A percentile compares a stretch with the other conserved stretches of the same genome.
Conservation (phyloP, 345 rosid genomes). For the Salix dunnii region DNA sequence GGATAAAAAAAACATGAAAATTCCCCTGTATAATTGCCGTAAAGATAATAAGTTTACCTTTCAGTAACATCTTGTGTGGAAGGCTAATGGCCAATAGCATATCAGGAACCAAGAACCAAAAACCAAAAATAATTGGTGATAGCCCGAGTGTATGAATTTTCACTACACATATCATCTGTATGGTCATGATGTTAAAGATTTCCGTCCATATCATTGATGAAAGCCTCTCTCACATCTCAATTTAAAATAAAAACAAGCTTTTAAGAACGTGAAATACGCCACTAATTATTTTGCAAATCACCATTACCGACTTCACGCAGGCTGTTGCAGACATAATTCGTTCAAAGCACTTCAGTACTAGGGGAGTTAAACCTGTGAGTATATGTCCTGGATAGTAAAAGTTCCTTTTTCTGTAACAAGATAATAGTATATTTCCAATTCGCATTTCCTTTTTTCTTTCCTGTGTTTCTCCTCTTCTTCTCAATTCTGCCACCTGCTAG, state of each 20-base stretch:
- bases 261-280: background rate
- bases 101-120: background rate
- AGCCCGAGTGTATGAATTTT: background rate
- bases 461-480: background rate
- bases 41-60: background rate
- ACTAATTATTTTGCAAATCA: slow-evolving; percentile 1
- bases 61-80: background rate
- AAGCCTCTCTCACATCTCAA: background rate
- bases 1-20: background rate
- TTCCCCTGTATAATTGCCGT: background rate
- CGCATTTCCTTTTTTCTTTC: background rate
- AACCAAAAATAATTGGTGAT: background rate
- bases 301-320: slow-evolving; percentile 34
- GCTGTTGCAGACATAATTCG: slow-evolving; percentile 77
- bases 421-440: background rate
- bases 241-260: background rate
- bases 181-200: background rate
- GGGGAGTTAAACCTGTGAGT: slow-evolving; percentile 70
- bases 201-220: background rate
- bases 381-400: background rate
- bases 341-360: slow-evolving; percentile 67
- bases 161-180: background rate
- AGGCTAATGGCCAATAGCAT: background rate
- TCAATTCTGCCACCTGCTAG: background rate
- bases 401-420: background rate